Evolutionary conservation across 1,284 basidiomycete species (phyloP), one percentile per base, ranked within the genome.

Genomic region (Cryptococcus hybrid): DNA sequence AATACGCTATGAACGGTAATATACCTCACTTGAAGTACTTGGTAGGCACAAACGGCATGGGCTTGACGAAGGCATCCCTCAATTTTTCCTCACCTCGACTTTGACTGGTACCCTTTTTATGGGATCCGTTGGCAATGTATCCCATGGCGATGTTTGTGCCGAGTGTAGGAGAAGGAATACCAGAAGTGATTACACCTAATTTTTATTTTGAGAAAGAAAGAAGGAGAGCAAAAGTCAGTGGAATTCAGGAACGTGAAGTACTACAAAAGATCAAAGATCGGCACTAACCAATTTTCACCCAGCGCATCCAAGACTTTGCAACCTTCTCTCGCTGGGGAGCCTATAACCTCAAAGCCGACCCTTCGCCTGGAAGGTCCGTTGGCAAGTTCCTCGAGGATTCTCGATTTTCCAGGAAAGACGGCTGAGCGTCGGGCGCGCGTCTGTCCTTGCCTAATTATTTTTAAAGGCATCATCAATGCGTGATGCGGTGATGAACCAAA

Each of bases 61-160:
- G 61, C 43, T 61, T 68, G 34, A 79, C 69, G 1, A 62, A 58
- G 0, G 75, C 78, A 34, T 77, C 72, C 39, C 78, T 63, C 58
- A 76, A 49, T 67, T 76, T 78, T 76, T 76, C 57, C 79, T 66
- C 9, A 80, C 78, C 65, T 78, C 75, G 49, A 80, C 66, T 63
- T 69, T 70, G 34, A 79, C 73, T 71, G 0, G 90, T 96, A 6
- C 90, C 92, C 76, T 90, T 92, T 80, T 94, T 97, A 80, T 97
- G 92, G 76, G 83, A 85, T 0, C 92, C 92, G 39, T 81, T 83
- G 58, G 80, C 78, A 51, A 98, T 84, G 70, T 97, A 95, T 0
- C 87, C 95, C 95, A 99, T 99, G 6, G 94, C 92, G 68, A 99
- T 91, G 79, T 99, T 97, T 75, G 88, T 86, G 3, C 86, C 86